These are phyloP conservation scores for Aureobasidium sp. DNA, from an alignment of 2,329 filamentous ascomycete genomes.

Conservation along the genomic window DNA sequence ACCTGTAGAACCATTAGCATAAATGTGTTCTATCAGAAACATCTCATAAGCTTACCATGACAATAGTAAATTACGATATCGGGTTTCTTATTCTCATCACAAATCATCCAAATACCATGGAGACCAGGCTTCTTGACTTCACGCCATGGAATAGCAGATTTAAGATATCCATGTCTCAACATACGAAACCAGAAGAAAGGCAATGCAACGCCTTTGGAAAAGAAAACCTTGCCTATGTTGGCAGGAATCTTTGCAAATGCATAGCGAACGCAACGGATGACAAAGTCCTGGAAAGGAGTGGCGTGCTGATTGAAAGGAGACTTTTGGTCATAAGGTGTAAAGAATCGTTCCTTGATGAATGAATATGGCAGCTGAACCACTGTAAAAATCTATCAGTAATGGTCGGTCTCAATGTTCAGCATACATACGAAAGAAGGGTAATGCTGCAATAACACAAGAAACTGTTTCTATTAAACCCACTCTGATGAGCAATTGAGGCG, in stretches of 20 bases:
- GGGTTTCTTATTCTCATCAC: conserved; percentile 53
- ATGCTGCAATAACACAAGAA: conserved; percentile 50
- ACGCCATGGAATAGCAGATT: conserved; percentile 57
- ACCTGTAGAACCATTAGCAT: conserved; percentile 38
- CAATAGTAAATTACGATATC: conserved; percentile 78
- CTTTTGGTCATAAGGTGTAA: conserved; percentile 40
- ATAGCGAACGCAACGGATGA: conserved; percentile 70
- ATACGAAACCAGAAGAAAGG: conserved; percentile 72
- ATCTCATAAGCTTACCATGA: conserved; percentile 51
- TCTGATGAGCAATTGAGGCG: conserved; percentile 63
- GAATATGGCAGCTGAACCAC: conserved; percentile 52
- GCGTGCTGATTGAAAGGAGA: conserved; percentile 61
- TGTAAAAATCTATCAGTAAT: conserved; percentile 29
- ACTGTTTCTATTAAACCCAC: conserved; percentile 57
- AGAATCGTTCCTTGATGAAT: conserved; percentile 53
- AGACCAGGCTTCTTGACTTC: conserved; percentile 41
- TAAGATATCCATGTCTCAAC: conserved; percentile 62
- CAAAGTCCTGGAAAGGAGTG: conserved; percentile 69
- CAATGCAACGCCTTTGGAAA: conserved; percentile 63
- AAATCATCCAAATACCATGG: conserved; percentile 62
- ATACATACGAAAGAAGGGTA: conserved; percentile 63
- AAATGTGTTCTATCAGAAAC: not conserved
- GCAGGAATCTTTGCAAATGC: conserved; percentile 67
- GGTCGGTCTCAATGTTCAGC: not conserved
- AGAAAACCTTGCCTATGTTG: conserved; percentile 66